Evolutionary conservation across 208 protist genomes (phyloP).

Genomic region (Trypanosoma congolense): DNA sequence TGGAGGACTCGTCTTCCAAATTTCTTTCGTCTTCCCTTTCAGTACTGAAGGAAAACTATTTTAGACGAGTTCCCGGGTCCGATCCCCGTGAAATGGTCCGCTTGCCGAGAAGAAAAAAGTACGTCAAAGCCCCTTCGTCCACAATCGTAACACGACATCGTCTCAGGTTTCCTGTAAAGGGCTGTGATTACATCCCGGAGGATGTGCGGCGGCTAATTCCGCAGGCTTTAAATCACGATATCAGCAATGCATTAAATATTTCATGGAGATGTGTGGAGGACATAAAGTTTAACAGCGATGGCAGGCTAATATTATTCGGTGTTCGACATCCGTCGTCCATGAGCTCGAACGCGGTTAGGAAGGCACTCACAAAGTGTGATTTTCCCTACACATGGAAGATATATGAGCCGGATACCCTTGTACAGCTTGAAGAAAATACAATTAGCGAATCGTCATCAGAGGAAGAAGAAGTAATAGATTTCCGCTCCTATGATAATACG

Average conservation of each 20-base stretch:
- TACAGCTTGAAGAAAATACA: neutral
- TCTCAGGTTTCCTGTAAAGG: constrained; percentile 14
- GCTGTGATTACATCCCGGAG: constrained; percentile 19
- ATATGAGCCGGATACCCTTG: neutral
- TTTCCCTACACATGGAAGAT: too few species aligned
- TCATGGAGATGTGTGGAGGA: constrained; percentile 16
- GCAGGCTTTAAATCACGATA: constrained; percentile 27
- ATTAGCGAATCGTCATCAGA: too few species aligned
- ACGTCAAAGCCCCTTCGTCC: neutral
- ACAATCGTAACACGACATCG: constrained; percentile 26
- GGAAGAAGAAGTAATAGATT: too few species aligned
- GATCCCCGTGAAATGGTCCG: too few species aligned
- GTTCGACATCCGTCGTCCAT: constrained; percentile 14
- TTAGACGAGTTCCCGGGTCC: too few species aligned
- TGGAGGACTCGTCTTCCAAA: too few species aligned
- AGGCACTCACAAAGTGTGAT: constrained; percentile 15
- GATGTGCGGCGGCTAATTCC: constrained; percentile 17
- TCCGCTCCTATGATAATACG: too few species aligned
- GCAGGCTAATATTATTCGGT: constrained; percentile 23
- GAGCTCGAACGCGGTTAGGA: constrained; percentile 17
- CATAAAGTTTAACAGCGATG: constrained; percentile 22
- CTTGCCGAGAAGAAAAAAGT: neutral
- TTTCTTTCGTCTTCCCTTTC: too few species aligned
- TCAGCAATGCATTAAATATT: constrained; percentile 15
- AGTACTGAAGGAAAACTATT: too few species aligned